phyloP scores from a whole-genome alignment of 78 protist genomes.

The slime mould (Dictyostelium discoideum) region dicty_2.7 NC_007091.3:3138501-3139000 shows the following conservation, averaged over 20 bases:
- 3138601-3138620: not conserved
- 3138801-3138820: not conserved
- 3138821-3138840: conserved; percentile 42
- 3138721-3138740: conserved; percentile 6
- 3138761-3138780: not conserved
- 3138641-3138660: not conserved
- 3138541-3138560: not conserved
- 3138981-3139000: conserved; percentile 28
- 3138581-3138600: not conserved
- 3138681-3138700: conserved; percentile 23
- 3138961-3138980: conserved; percentile 25
- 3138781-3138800: conserved; percentile 38
- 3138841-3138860: not conserved
- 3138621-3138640: not conserved
- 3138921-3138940: conserved; percentile 45
- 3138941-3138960: conserved; percentile 54
- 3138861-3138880: not conserved
- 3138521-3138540: conserved; percentile 7
- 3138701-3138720: not conserved
- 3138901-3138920: conserved; percentile 9
- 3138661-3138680: not conserved
- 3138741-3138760: not conserved
- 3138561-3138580: not conserved
- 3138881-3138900: not conserved
- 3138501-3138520: conserved; percentile 20